Base-by-base conservation (phyloP, 768 basidiomycete species). In the Thelephora aurantiotincta region DNA sequence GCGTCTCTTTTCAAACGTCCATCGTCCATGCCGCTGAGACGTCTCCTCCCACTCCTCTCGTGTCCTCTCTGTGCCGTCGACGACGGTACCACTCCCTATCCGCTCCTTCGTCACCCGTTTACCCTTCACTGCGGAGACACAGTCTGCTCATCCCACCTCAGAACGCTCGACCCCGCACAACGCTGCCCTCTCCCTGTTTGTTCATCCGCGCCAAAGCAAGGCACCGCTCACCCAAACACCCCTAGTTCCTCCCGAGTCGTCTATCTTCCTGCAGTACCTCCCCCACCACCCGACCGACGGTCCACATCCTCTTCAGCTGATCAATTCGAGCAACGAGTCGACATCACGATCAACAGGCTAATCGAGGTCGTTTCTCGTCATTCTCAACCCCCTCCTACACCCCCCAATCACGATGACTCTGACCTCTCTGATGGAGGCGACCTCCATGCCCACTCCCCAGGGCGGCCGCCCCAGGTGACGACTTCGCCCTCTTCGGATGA, bases 91-190 rank as follows among this genome's bases (percentile, higher is more conserved):
- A 2, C 23, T 19, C 22, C 19, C 11, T 20, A 22, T 16, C 46
- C 60, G 19, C 48, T 63, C 47, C 66, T 80, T 19, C 49, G 55
- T 19, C 58, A 65, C 3, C 79, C 80, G 2, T 65, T 73, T 33
- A 74, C 69, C 7, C 78, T 94, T 35, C 73, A 68, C 55, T 96
- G 91, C 57, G 91, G 91, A 46, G 91, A 96, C 59, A 72, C 89
- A 18, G 52, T 93, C 52, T 96, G 90, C 55, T 61, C 75, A 0
- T 41, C 55, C 66, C 52, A 59, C 50, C 54, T 70, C 48, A 52
- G 43, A 52, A 53, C 54, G 59, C 19, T 47, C 33, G 34, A 14
- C 43, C 18, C n/a, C 18, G 33, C 13, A 52, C 35, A 26, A 16
- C 22, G 49, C 42, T 36, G 50, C 11, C 43, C 54, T 35, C 52